These are phyloP conservation scores for Halteria grandinella DNA, from an alignment of 73 alveolate genomes.

Conservation along the genomic window DNA sequence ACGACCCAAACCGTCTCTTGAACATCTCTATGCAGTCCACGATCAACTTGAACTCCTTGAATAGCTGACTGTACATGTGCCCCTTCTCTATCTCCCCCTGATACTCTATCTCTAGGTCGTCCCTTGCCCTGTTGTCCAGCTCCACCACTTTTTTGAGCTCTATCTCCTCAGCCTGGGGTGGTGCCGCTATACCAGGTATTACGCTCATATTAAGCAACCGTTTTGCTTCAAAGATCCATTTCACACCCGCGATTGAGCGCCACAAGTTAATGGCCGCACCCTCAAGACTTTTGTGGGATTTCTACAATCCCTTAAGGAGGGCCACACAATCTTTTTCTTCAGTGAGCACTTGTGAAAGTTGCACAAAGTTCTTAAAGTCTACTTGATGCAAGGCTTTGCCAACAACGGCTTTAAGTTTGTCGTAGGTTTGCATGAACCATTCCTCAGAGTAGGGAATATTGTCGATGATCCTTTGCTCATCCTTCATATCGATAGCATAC, in stretches of 20 bases:
- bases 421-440: constrained; percentile 31
- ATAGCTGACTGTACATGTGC: not conserved
- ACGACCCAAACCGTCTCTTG: constrained; percentile 2
- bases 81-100: not conserved
- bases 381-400: constrained; percentile 28
- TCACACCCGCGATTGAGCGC: constrained; percentile 29
- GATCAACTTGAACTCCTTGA: not conserved
- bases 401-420: constrained; percentile 26
- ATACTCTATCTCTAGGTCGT: not conserved
- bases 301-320: not conserved
- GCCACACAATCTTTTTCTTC: constrained; percentile 12
- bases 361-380: constrained; percentile 24
- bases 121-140: constrained; percentile 11
- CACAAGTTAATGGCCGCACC: constrained; percentile 36
- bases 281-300: constrained; percentile 5
- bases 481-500: constrained; percentile 16
- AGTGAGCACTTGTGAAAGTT: constrained; percentile 5
- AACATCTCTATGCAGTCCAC: not conserved
- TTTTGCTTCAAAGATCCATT: constrained; percentile 19
- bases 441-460: constrained; percentile 34
- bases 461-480: constrained; percentile 11
- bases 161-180: not conserved
- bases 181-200: too few species aligned
- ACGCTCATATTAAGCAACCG: not conserved
- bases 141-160: constrained; percentile 6